Percentiles rank a stretch among this genome's conserved stretches.
These are phyloP conservation scores for Chrysanthemum seticuspe DNA, from an alignment of 129 eudicot species.

Conservation along the genomic window DNA sequence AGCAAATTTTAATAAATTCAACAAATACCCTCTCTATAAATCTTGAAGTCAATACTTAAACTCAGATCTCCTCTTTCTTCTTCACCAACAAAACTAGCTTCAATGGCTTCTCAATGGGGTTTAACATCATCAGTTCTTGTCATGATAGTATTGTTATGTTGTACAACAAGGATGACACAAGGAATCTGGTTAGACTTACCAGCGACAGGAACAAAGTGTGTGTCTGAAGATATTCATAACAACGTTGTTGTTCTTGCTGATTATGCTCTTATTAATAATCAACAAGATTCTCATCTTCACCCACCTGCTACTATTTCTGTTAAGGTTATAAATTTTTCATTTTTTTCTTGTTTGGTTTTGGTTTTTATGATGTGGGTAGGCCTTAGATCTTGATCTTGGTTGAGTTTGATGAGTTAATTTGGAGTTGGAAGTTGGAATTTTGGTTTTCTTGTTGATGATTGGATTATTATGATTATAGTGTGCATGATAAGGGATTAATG, in stretches of 20 bases:
- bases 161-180: slow-evolving; percentile 9
- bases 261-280: slow-evolving; percentile 40
- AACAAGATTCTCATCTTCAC: slow-evolving; percentile 22
- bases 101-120: too few relatives aligned
- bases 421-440: neutral
- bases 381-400: neutral
- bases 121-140: too few relatives aligned
- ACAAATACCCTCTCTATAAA: too few relatives aligned
- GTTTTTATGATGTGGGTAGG: neutral
- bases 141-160: neutral
- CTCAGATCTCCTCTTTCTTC: too few relatives aligned
- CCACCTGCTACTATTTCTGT: slow-evolving; percentile 40
- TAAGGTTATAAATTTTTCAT: slow-evolving; percentile 26
- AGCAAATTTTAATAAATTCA: too few relatives aligned
- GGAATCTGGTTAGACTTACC: slow-evolving; percentile 57
- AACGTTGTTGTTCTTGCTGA: slow-evolving; percentile 62
- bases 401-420: neutral
- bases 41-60: too few relatives aligned
- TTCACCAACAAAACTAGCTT: too few relatives aligned
- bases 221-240: slow-evolving; percentile 61
- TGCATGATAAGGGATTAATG: too few relatives aligned
- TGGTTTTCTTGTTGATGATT: neutral
- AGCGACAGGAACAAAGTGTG: slow-evolving; percentile 60
- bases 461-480: neutral
- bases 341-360: neutral